Evolutionary conservation across 768 basidiomycete species (phyloP), one percentile per base, ranked within the genome.

Genomic region (Rhodotorula kratochvilovae): DNA sequence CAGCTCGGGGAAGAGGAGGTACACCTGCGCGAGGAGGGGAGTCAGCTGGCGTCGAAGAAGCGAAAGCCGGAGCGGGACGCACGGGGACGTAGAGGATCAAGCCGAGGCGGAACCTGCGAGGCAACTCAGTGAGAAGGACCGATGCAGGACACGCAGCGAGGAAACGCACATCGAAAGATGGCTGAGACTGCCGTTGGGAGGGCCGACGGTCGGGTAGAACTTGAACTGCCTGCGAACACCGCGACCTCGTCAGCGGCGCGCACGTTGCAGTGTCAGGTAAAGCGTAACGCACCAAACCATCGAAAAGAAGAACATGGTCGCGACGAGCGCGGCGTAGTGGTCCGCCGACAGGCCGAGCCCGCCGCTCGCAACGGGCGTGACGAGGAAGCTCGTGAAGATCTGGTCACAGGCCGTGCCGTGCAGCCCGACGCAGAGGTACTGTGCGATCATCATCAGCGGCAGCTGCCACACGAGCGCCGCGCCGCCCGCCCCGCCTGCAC

Each of bases 341-440:
- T 89, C 90, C 0, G 96, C 91, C 77, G 89, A 89, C 64, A 99
- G 83, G 67, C 91, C 92, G 73, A 99, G 81, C 2, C 96, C 96
- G n/a, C 62, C 94, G 12, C 87, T 84, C 29, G 86, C 83, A 78
- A 91, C 91, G 75, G 89, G 87, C 53, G 63, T 66, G 55, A 78
- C 68, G 36, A 76, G 54, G 68, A 70, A 96, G 91, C 39, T 93
- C 81, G 80, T 95, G 91, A 82, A 94, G 90, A 78, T 54, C 63
- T 78, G 77, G 43, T 79, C 78, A 63, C 68, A 73, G 0, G 71
- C 66, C 16, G 79, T 79, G 45, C 87, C 87, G 78, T 96, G 93
- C 61, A 97, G 80, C 8, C 93, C 93, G 72, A 97, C 82, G 71
- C 92, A 81, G 29, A 90, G 90, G 80, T 96, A 96, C 81, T 96